Evolutionary conservation across 805 yeast genomes (phyloP).

Genomic region (Priceomyces medius): DNA sequence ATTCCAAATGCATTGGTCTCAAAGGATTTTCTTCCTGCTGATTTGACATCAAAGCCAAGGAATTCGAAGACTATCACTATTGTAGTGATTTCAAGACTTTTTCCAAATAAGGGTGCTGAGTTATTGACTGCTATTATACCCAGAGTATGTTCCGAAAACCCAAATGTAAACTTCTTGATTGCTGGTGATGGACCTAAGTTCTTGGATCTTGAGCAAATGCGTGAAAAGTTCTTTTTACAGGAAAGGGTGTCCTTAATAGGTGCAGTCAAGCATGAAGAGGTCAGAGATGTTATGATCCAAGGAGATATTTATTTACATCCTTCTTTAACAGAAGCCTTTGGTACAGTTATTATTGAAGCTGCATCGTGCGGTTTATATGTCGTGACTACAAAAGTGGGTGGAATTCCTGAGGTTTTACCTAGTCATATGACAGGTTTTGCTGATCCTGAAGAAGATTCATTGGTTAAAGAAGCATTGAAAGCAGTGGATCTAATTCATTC

Average conservation of each 20-base stretch:
- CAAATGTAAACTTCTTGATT: conserved; percentile 71
- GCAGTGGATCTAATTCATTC: conserved; percentile 65
- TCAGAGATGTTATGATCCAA: conserved; percentile 84
- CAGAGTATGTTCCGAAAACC: conserved; percentile 61
- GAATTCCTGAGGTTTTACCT: conserved; percentile 95
- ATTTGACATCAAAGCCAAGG: conserved; percentile 11
- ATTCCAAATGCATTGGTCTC: conserved; percentile 96
- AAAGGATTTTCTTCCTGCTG: conserved; percentile 61
- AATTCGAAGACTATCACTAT: conserved; percentile 54
- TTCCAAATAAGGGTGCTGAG: conserved; percentile 97
- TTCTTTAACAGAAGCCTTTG: conserved; percentile 94
- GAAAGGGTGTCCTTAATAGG: conserved; percentile 86
- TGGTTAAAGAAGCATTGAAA: conserved; percentile 66
- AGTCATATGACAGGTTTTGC: conserved; percentile 91
- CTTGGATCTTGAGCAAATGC: conserved; percentile 91
- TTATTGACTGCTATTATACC: conserved; percentile 83
- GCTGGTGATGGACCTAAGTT: conserved; percentile 98
- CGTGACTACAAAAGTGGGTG: conserved; percentile 95
- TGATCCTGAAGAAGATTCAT: conserved; percentile 78
- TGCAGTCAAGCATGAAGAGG: conserved; percentile 87
- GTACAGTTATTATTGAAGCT: conserved; percentile 95
- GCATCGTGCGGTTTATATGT: conserved; percentile 93
- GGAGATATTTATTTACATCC: conserved; percentile 96
- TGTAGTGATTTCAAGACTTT: conserved; percentile 86
- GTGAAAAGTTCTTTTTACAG: conserved; percentile 81